Evolutionary conservation across 176 grass and related monocot genomes (phyloP).

Genomic region (Juncus inflexus): DNA sequence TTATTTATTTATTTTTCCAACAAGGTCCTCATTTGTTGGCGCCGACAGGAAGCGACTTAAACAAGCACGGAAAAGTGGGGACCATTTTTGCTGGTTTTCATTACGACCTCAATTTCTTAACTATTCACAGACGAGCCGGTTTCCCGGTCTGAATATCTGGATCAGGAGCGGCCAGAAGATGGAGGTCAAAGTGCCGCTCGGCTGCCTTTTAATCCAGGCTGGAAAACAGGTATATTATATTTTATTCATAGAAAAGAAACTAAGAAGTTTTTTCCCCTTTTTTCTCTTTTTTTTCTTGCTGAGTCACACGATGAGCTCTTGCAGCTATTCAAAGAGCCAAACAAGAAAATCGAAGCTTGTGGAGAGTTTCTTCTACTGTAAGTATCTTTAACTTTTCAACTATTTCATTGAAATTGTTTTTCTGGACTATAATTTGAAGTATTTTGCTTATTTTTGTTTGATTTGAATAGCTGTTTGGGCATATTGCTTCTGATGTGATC

Average conservation of each 20-base stretch:
- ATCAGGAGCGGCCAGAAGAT: conserved; percentile 80
- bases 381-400: no score
- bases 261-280: no score
- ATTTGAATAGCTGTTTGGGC: conserved; percentile 61
- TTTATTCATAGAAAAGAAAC: no score
- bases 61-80: conserved; percentile 63
- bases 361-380: conserved; percentile 95
- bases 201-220: conserved; percentile 85
- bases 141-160: conserved; percentile 94
- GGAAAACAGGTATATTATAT: conserved; percentile 67
- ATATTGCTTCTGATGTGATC: conserved; percentile 84
- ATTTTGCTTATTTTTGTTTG: neutral
- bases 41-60: conserved; percentile 85
- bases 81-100: conserved; percentile 94
- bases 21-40: conserved; percentile 93
- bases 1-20: neutral
- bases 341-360: conserved; percentile 67
- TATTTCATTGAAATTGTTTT: neutral
- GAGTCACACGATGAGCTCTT: conserved; percentile 65
- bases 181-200: conserved; percentile 84
- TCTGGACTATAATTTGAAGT: neutral
- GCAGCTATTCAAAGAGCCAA: conserved; percentile 52
- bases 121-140: conserved; percentile 97
- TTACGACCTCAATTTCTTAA: conserved; percentile 97
- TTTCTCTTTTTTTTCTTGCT: neutral